Percentiles rank a stretch among this genome's conserved stretches.
phyloP scores from a whole-genome alignment of 208 protist genomes.

The Phytomonas sp. region DNA sequence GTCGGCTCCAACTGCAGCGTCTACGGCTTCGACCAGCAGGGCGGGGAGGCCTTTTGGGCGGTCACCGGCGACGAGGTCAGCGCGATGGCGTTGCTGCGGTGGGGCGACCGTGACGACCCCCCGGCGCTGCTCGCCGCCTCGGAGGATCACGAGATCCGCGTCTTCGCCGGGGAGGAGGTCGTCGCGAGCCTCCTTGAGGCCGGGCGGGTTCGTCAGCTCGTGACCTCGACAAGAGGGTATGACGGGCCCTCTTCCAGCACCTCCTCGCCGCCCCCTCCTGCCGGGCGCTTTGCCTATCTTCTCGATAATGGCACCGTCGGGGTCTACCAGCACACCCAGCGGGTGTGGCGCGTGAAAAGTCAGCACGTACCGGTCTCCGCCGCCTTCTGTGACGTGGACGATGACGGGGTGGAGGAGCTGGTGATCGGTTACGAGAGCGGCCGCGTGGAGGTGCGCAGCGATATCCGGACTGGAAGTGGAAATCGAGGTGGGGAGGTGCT shows the following conservation, averaged over 20 bases:
- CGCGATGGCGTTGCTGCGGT: conserved; percentile 74
- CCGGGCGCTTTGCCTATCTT: conserved; percentile 80
- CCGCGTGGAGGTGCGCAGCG: conserved; percentile 77
- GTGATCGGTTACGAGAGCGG: conserved; percentile 86
- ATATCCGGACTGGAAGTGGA: conserved; percentile 19
- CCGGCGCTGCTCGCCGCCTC: conserved; percentile 83
- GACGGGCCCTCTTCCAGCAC: background rate
- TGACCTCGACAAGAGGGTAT: conserved; percentile 13
- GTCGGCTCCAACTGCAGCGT: conserved; percentile 94
- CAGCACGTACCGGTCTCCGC: conserved; percentile 71
- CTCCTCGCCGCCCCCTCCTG: background rate
- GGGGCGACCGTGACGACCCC: conserved; percentile 11
- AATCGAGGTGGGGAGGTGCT: conserved; percentile 68
- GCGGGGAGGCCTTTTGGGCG: conserved; percentile 90
- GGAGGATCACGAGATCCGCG: conserved; percentile 91
- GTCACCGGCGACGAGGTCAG: conserved; percentile 92
- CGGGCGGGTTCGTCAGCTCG: conserved; percentile 63
- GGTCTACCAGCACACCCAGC: conserved; percentile 73
- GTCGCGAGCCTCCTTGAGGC: conserved; percentile 75
- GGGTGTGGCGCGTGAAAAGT: conserved; percentile 85
- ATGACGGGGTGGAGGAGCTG: conserved; percentile 89
- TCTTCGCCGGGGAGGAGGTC: conserved; percentile 86
- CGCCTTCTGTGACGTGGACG: conserved; percentile 88
- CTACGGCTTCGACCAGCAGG: conserved; percentile 86
- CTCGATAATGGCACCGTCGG: conserved; percentile 91